Evolutionary conservation across 495 filamentous ascomycete genomes (phyloP).

Genomic region (Aspergillus diversus): DNA sequence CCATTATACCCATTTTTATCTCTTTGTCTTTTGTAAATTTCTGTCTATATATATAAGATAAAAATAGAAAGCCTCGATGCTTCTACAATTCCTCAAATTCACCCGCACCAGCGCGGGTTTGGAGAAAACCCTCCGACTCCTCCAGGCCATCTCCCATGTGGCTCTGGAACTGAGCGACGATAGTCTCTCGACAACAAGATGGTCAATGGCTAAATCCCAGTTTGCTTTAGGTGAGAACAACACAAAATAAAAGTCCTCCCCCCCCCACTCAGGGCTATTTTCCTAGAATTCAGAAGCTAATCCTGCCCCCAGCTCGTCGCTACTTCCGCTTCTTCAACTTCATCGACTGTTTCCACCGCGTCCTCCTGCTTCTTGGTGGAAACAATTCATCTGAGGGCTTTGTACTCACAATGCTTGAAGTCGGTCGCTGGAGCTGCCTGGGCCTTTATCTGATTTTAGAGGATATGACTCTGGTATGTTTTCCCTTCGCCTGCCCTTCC

Average conservation of each 20-base stretch:
- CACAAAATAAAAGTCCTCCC: not conserved
- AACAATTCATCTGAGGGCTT: constrained; percentile 23
- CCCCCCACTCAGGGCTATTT: not conserved
- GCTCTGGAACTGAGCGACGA: constrained; percentile 42
- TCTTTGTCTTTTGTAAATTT: too few species aligned
- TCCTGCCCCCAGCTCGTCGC: constrained; percentile 44
- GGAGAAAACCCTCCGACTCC: constrained; percentile 63
- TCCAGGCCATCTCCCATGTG: constrained; percentile 60
- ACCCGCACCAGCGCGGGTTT: constrained; percentile 49
- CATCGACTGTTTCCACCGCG: constrained; percentile 59
- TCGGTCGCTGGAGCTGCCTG: constrained; percentile 43
- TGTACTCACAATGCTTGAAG: constrained; percentile 28
- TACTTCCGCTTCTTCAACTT: constrained; percentile 67
- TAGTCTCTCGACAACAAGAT: constrained; percentile 27
- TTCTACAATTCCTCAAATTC: constrained; percentile 42
- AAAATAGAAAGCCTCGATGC: constrained; percentile 14
- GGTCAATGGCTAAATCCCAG: constrained; percentile 36
- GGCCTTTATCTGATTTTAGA: constrained; percentile 46
- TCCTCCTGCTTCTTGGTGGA: constrained; percentile 36
- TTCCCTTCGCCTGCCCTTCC: constrained; percentile 1
- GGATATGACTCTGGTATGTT: constrained; percentile 45
- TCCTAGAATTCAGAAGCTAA: not conserved
- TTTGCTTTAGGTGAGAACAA: constrained; percentile 36
- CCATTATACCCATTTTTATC: too few species aligned
- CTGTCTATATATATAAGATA: constrained; percentile 13